phyloP scores from a whole-genome alignment of 208 protist species.

The Crithidia sp. region DNA sequence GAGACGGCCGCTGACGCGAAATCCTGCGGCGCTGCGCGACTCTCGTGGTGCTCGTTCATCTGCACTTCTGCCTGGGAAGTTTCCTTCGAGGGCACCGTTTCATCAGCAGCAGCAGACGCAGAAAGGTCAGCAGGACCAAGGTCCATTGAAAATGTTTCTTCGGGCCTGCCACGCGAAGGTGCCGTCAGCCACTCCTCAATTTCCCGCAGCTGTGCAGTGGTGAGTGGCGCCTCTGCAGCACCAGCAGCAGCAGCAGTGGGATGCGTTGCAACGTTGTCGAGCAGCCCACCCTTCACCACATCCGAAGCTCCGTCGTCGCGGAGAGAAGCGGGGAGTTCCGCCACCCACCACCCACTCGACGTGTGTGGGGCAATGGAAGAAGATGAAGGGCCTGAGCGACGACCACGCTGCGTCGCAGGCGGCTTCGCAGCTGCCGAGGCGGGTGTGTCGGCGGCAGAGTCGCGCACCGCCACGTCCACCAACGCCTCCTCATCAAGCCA shows the following conservation, averaged over 20 bases:
- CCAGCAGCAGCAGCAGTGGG: background rate
- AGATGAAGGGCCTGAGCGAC: background rate
- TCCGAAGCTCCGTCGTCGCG: background rate
- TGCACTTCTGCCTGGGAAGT: too few relatives aligned
- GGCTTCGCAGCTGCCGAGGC: too few relatives aligned
- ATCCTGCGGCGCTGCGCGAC: too few relatives aligned
- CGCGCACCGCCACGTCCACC: background rate
- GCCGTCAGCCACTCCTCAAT: conserved; percentile 1
- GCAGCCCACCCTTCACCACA: background rate
- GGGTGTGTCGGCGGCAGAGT: too few relatives aligned
- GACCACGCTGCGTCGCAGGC: too few relatives aligned
- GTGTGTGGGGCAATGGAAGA: background rate
- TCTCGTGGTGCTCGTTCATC: too few relatives aligned
- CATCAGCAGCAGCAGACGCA: too few relatives aligned
- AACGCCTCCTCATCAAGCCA: background rate
- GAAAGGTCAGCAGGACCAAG: background rate
- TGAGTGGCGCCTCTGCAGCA: background rate
- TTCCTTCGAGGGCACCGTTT: too few relatives aligned
- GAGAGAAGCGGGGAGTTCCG: background rate
- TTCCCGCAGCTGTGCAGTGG: background rate
- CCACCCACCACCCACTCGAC: background rate
- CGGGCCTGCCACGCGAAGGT: too few relatives aligned
- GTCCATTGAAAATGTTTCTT: background rate
- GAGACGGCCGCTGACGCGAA: too few relatives aligned
- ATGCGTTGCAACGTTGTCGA: background rate